Conservation (phyloP, 306 rosid species). For the Prunus mume region DNA sequence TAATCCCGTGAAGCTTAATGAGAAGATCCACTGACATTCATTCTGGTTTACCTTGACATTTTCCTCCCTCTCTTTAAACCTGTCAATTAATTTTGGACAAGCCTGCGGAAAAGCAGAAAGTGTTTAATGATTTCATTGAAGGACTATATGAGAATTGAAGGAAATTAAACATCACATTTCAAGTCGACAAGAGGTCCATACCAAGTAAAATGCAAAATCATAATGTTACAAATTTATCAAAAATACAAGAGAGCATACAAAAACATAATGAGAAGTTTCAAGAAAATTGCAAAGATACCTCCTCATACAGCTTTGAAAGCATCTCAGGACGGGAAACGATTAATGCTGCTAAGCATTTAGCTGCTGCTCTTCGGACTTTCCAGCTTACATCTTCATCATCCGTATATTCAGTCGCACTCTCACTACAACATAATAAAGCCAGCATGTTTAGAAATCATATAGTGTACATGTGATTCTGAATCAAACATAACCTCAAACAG, state of each 20-base stretch:
- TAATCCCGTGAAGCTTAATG: slow-evolving; percentile 5
- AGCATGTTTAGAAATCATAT: slow-evolving; percentile 18
- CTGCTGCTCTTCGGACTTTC: slow-evolving; percentile 99
- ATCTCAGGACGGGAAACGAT: slow-evolving; percentile 96
- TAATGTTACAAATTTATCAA: neutral
- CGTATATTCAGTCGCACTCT: slow-evolving; percentile 95
- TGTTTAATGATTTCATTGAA: slow-evolving; percentile 14
- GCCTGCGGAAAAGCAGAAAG: slow-evolving; percentile 52
- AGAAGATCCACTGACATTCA: slow-evolving; percentile 9
- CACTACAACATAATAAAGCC: slow-evolving; percentile 52
- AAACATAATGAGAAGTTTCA: neutral
- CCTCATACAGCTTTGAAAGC: slow-evolving; percentile 85
- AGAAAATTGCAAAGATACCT: slow-evolving; percentile 50
- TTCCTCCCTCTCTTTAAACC: slow-evolving; percentile 98
- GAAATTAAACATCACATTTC: neutral
- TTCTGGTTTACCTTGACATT: slow-evolving; percentile 76
- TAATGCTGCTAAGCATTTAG: slow-evolving; percentile 96
- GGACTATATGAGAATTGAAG: neutral
- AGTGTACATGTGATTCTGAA: slow-evolving; percentile 10
- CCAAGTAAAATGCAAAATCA: neutral
- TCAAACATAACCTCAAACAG: slow-evolving; percentile 18
- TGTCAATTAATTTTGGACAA: slow-evolving; percentile 94
- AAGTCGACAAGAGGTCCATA: neutral
- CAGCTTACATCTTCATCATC: slow-evolving; percentile 99
- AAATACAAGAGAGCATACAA: neutral